phyloP scores from a whole-genome alignment of 148 eudicot genomes.

The Hydrangea macrophylla region DNA sequence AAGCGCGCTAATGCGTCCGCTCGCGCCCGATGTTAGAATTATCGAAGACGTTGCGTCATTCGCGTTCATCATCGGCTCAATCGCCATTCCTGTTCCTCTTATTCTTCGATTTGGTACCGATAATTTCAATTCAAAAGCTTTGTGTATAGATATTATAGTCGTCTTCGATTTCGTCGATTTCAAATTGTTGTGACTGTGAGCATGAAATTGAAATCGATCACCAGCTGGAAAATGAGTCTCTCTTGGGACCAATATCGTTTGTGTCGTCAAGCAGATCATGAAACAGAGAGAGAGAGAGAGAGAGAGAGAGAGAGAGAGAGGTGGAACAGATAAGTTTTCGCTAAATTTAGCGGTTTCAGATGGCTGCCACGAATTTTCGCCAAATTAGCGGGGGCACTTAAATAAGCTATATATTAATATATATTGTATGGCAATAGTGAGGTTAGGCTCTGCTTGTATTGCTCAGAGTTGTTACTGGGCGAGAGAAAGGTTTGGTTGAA shows the following conservation, averaged over 20 bases:
- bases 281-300: not conserved
- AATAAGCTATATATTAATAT: too few relatives aligned
- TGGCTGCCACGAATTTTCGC: too few relatives aligned
- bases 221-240: not conserved
- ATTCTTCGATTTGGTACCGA: not conserved
- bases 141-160: slow-evolving; percentile 31
- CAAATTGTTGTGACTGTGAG: too few relatives aligned
- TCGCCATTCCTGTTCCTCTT: not conserved
- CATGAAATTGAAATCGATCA: not conserved
- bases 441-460: too few relatives aligned
- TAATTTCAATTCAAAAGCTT: slow-evolving; percentile 3
- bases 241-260: slow-evolving; percentile 3
- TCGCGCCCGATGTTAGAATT: slow-evolving; percentile 45
- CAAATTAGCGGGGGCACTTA: too few relatives aligned
- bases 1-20: slow-evolving; percentile 34
- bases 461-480: too few relatives aligned
- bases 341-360: too few relatives aligned
- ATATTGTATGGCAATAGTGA: not conserved
- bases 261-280: not conserved
- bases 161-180: slow-evolving; percentile 20
- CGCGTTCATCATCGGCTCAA: slow-evolving; percentile 1
- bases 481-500: not conserved
- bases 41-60: not conserved
- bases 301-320: not conserved
- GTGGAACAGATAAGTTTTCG: too few relatives aligned